A percentile compares a stretch with the other conserved stretches of the same genome.
phyloP scores from a whole-genome alignment of 331 rosid species.

The Pyracantha coccinea region DNA sequence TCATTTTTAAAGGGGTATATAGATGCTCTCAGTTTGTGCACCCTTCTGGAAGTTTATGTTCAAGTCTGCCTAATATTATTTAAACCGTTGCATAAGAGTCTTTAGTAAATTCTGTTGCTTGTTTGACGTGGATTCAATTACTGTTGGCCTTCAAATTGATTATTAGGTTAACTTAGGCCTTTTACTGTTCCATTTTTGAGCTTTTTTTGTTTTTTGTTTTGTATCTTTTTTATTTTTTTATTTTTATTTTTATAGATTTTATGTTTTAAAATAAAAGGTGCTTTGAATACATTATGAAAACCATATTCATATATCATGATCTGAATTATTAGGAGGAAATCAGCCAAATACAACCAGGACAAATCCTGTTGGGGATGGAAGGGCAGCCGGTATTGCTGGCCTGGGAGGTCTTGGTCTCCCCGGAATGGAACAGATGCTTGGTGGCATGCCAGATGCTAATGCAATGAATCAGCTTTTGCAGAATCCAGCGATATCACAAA shows the following conservation, averaged over 20 bases:
- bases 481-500: conserved; percentile 54
- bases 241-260: neutral
- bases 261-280: neutral
- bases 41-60: neutral
- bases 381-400: conserved; percentile 32
- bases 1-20: neutral
- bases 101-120: neutral
- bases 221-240: too few relatives aligned
- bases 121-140: neutral
- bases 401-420: conserved; percentile 27
- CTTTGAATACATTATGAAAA: neutral
- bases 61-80: neutral
- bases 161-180: neutral
- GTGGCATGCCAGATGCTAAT: conserved; percentile 36
- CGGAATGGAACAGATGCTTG: conserved; percentile 30
- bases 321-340: conserved; percentile 32
- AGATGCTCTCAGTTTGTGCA: neutral
- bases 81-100: neutral
- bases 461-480: conserved; percentile 46
- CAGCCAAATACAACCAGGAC: conserved; percentile 33
- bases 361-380: conserved; percentile 28
- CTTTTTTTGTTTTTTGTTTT: too few relatives aligned
- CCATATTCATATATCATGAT: neutral
- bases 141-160: neutral
- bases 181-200: neutral